These are phyloP conservation scores for Populus tremula DNA, from an alignment of 345 rosid genomes.

Conservation along the genomic window DNA sequence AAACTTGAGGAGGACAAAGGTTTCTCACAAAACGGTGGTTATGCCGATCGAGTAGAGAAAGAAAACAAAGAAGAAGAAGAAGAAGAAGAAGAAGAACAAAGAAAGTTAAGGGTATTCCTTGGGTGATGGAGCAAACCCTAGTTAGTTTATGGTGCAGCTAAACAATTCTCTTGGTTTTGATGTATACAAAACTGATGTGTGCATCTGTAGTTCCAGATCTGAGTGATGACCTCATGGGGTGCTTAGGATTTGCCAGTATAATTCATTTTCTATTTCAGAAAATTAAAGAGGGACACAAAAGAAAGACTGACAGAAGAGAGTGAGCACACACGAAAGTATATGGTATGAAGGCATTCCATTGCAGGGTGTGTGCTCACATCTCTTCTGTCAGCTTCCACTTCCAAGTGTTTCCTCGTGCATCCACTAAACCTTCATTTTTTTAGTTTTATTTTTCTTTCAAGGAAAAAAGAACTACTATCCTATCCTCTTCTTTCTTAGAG, in stretches of 20 bases:
- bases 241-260: not conserved
- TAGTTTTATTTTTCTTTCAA: not conserved
- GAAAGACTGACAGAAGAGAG: conserved; percentile 69
- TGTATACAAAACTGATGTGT: not conserved
- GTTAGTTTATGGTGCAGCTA: not conserved
- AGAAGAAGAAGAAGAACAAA: not conserved
- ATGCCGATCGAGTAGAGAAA: not conserved
- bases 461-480: too few species aligned
- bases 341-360: conserved; percentile 46
- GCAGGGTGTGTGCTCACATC: conserved; percentile 60
- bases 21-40: not conserved
- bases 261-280: not conserved
- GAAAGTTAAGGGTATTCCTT: not conserved
- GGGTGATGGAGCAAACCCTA: not conserved
- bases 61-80: not conserved
- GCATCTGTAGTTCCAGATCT: conserved; percentile 1
- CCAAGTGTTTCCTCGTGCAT: conserved; percentile 9
- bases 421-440: not conserved
- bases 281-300: not conserved
- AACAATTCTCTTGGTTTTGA: not conserved
- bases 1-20: not conserved
- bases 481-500: too few species aligned
- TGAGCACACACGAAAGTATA: conserved; percentile 61
- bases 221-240: not conserved
- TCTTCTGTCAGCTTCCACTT: conserved; percentile 45